Evolutionary conservation across 176 grass and related monocot genomes (phyloP).

Genomic region (Tillandsia leiboldiana): DNA sequence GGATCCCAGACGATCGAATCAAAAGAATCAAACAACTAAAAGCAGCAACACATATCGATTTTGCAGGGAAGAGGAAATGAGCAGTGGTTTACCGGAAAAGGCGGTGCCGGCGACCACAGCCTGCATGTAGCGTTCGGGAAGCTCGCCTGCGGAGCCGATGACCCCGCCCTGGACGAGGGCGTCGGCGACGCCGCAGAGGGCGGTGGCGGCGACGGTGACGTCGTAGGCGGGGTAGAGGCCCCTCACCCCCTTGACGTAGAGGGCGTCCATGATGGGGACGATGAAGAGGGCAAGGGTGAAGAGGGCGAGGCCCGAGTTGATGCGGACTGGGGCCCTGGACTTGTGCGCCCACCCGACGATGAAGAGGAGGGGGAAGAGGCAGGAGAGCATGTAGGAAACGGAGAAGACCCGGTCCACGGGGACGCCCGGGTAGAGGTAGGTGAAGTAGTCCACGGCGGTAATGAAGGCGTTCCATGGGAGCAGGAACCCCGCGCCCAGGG

Average conservation of each 20-base stretch:
- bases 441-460: slow-evolving; percentile 97
- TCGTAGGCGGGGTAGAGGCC: slow-evolving; percentile 54
- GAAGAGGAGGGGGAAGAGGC: slow-evolving; percentile 41
- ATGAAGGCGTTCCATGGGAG: slow-evolving; percentile 98
- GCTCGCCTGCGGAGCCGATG: slow-evolving; percentile 75
- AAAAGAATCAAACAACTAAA: no score
- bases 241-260: slow-evolving; percentile 49
- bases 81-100: slow-evolving; percentile 39
- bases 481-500: slow-evolving; percentile 70
- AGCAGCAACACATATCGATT: no score
- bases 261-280: slow-evolving; percentile 70
- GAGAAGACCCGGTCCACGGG: slow-evolving; percentile 87
- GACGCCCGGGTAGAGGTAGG: slow-evolving; percentile 71
- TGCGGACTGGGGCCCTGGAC: slow-evolving; percentile 42
- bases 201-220: slow-evolving; percentile 56
- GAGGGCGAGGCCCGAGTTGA: slow-evolving; percentile 65
- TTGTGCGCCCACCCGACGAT: slow-evolving; percentile 74
- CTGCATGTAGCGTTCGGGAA: slow-evolving; percentile 90
- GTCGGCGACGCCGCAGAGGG: slow-evolving; percentile 52
- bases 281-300: slow-evolving; percentile 59
- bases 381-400: slow-evolving; percentile 66
- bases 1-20: no score
- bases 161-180: slow-evolving; percentile 88
- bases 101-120: slow-evolving; percentile 72
- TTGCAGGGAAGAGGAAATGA: no score